phyloP scores from a whole-genome alignment of 306 rosid genomes.

The Chamaecrista fasciculata region DNA sequence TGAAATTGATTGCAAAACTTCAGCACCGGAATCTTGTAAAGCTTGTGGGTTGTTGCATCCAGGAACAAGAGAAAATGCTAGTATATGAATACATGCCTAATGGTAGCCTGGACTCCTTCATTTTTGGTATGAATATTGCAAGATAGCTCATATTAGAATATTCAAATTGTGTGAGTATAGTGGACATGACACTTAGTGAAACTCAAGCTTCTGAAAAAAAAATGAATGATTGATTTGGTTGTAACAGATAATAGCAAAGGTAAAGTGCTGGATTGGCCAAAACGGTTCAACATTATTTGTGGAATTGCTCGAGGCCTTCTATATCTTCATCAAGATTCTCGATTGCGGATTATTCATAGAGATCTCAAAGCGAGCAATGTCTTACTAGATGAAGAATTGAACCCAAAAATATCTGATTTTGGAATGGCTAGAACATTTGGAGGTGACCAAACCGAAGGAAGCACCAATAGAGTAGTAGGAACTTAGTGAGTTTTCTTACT shows the following conservation, averaged over 20 bases:
- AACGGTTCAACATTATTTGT: slow-evolving; percentile 26
- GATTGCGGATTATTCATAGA: slow-evolving; percentile 57
- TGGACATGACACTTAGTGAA: background rate
- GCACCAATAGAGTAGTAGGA: slow-evolving; percentile 54
- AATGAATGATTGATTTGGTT: background rate
- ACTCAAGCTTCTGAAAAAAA: background rate
- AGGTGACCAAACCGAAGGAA: slow-evolving; percentile 53
- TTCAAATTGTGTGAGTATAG: background rate
- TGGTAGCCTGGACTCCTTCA: slow-evolving; percentile 45
- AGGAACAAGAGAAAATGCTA: slow-evolving; percentile 40
- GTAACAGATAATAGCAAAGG: slow-evolving; percentile 2
- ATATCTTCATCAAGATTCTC: slow-evolving; percentile 61
- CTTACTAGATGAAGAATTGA: slow-evolving; percentile 44
- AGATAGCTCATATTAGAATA: background rate
- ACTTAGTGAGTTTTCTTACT: slow-evolving; percentile 43
- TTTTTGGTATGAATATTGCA: slow-evolving; percentile 29
- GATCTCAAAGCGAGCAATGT: slow-evolving; percentile 62
- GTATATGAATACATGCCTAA: slow-evolving; percentile 48
- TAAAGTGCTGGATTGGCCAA: slow-evolving; percentile 28
- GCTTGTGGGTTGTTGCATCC: slow-evolving; percentile 42
- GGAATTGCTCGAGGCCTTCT: slow-evolving; percentile 55
- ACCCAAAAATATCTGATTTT: slow-evolving; percentile 63
- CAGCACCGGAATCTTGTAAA: slow-evolving; percentile 49
- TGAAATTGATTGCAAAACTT: slow-evolving; percentile 37
- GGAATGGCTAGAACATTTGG: slow-evolving; percentile 56